A percentile compares a stretch with the other conserved stretches of the same genome.
Evolutionary conservation across 768 basidiomycete species (phyloP).

Genomic region (Solioccasus polychromus): DNA sequence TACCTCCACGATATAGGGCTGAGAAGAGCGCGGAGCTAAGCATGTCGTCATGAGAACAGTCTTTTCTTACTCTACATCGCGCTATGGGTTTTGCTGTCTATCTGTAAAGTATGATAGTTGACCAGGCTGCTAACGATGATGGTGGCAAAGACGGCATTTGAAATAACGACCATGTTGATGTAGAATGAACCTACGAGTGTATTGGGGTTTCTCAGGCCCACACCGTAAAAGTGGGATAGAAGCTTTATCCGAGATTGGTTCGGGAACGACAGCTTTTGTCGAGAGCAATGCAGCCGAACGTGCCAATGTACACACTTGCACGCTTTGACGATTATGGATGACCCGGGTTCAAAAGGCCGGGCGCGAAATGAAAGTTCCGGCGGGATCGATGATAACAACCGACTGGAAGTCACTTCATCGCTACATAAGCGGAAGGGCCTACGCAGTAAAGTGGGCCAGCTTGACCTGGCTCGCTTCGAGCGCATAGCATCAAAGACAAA

Average conservation of each 20-base stretch:
- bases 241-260: neutral
- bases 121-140: neutral
- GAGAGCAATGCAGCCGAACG: neutral
- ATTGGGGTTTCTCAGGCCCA: conserved; percentile 1
- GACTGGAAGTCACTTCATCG: too few relatives aligned
- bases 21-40: conserved; percentile 22
- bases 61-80: conserved; percentile 1
- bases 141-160: conserved; percentile 10
- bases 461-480: too few relatives aligned
- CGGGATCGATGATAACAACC: too few relatives aligned
- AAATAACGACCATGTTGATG: neutral
- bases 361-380: too few relatives aligned
- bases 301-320: neutral
- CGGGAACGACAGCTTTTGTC: neutral
- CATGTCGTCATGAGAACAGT: conserved; percentile 4
- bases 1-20: conserved; percentile 49
- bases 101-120: too few relatives aligned
- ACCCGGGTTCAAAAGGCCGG: neutral
- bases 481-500: too few relatives aligned
- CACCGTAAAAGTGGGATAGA: neutral
- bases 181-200: too few relatives aligned
- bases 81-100: neutral
- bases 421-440: too few relatives aligned
- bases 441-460: too few relatives aligned
- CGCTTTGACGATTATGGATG: too few relatives aligned